Conservation (phyloP, 2,329 filamentous ascomycete genomes). For the Penicillium occitanis region DNA sequence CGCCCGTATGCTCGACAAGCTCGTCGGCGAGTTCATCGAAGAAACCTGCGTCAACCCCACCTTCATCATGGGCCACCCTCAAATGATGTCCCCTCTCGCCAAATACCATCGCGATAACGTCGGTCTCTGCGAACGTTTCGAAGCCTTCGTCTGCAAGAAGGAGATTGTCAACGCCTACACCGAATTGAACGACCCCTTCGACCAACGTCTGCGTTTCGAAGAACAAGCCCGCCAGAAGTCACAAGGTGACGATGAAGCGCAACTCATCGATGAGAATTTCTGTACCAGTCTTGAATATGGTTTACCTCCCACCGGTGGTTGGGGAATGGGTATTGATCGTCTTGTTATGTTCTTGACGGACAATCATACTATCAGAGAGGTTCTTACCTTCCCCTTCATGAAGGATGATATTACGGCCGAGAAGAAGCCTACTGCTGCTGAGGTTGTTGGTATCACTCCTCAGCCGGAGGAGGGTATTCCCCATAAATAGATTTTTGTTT, state of each 20-base stretch:
- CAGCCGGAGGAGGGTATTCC: conserved; percentile 61
- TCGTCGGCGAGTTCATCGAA: conserved; percentile 93
- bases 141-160: conserved; percentile 96
- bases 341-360: conserved; percentile 95
- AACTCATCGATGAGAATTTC: conserved; percentile 95
- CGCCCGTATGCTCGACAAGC: conserved; percentile 92
- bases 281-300: conserved; percentile 85
- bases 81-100: conserved; percentile 92
- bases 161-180: conserved; percentile 97
- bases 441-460: conserved; percentile 62
- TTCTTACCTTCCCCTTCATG: conserved; percentile 96
- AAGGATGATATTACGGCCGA: conserved; percentile 68
- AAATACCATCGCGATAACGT: conserved; percentile 83
- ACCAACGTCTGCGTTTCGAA: conserved; percentile 87
- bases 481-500: conserved; percentile 22
- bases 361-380: conserved; percentile 94
- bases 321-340: conserved; percentile 94
- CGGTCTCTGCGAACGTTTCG: conserved; percentile 93
- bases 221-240: conserved; percentile 96
- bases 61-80: conserved; percentile 80
- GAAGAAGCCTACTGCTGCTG: conserved; percentile 53
- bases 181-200: conserved; percentile 95
- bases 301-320: conserved; percentile 90
- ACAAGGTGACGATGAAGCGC: conserved; percentile 95
- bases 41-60: conserved; percentile 91